Conservation (phyloP, 179 eudicot species). For the Silene noctiflora region DNA sequence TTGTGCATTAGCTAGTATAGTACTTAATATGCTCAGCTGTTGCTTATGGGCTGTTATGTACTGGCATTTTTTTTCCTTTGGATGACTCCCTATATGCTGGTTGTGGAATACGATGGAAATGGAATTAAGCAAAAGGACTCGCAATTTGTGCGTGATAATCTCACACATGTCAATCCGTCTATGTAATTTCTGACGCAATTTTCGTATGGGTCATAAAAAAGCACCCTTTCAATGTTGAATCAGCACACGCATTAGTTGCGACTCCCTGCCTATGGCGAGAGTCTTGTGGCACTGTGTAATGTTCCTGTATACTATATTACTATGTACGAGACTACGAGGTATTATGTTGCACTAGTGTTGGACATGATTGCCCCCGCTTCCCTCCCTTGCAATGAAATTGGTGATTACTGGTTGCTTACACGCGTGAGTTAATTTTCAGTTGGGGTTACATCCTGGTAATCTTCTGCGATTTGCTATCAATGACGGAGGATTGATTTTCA, state of each 20-base stretch:
- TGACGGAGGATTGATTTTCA: constrained; percentile 72
- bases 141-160: no score
- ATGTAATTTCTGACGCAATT: neutral
- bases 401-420: neutral
- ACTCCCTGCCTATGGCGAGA: neutral
- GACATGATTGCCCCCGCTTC: neutral
- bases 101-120: neutral
- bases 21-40: neutral
- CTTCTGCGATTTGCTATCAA: constrained; percentile 66
- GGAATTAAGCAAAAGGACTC: neutral
- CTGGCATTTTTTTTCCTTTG: neutral
- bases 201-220: neutral
- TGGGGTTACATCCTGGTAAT: constrained; percentile 49
- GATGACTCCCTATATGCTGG: neutral
- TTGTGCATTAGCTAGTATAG: neutral
- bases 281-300: neutral
- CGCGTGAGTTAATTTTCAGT: constrained; percentile 37
- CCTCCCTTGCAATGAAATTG: neutral
- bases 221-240: no score
- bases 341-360: no score
- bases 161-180: neutral
- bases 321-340: neutral
- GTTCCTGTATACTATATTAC: neutral
- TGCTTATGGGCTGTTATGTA: neutral
- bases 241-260: neutral